A percentile compares a stretch with the other conserved stretches of the same genome.
phyloP scores from a whole-genome alignment of 495 filamentous ascomycete genomes.

The Neurospora sp. region DNA sequence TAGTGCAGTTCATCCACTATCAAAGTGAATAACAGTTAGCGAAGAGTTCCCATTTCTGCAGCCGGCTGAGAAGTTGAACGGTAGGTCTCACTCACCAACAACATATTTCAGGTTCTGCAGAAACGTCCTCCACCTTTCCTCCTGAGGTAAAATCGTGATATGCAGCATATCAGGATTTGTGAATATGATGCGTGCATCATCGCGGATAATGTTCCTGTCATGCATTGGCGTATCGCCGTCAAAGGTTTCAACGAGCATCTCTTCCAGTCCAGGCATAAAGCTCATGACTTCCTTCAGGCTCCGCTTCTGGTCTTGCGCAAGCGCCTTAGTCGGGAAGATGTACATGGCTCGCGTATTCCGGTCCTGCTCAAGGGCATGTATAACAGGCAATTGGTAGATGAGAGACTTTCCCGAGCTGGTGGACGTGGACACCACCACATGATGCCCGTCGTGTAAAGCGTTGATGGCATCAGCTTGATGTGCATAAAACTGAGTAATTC shows the following conservation, averaged over 20 bases:
- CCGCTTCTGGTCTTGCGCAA: constrained; percentile 89
- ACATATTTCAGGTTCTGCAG: constrained; percentile 84
- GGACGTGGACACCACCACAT: constrained; percentile 90
- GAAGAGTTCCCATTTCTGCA: not conserved
- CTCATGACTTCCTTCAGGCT: constrained; percentile 76
- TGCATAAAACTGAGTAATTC: constrained; percentile 79
- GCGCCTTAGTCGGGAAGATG: constrained; percentile 95
- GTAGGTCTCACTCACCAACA: constrained; percentile 44
- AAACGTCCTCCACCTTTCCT: constrained; percentile 81
- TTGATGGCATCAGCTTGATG: constrained; percentile 97
- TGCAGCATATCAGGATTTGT: constrained; percentile 99
- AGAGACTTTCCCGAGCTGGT: constrained; percentile 94
- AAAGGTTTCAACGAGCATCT: constrained; percentile 79
- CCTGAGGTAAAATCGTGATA: constrained; percentile 85
- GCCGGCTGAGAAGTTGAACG: not conserved
- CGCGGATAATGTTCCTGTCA: constrained; percentile 67
- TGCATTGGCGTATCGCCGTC: constrained; percentile 88
- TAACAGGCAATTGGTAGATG: constrained; percentile 90
- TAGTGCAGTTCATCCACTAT: constrained; percentile 79
- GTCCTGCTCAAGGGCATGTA: constrained; percentile 79
- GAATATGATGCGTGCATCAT: constrained; percentile 88
- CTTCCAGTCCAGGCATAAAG: constrained; percentile 68
- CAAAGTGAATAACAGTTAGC: not conserved
- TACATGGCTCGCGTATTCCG: constrained; percentile 78
- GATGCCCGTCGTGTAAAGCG: constrained; percentile 64